Evolutionary conservation across 2,329 filamentous ascomycete species (phyloP).

Genomic region (Elsinoe arachidis): DNA sequence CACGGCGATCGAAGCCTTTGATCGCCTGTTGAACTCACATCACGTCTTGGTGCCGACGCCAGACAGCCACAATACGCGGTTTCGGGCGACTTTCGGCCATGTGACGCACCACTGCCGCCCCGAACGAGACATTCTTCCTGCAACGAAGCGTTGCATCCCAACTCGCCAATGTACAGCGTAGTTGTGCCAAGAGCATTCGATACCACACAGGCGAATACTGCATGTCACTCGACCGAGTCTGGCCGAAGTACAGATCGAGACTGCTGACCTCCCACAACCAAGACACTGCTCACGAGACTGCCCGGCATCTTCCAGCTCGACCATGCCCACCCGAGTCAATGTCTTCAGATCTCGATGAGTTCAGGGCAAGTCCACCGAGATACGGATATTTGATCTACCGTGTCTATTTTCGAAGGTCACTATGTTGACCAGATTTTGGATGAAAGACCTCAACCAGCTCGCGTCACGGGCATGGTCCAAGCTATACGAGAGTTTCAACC

Average conservation of each 20-base stretch:
- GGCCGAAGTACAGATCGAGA: background rate
- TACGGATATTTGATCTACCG: background rate
- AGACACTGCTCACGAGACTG: too few relatives aligned
- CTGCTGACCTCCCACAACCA: too few relatives aligned
- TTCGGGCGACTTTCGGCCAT: constrained; percentile 7
- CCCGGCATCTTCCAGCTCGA: too few relatives aligned
- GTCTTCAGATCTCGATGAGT: too few relatives aligned
- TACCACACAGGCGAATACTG: background rate
- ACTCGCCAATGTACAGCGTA: background rate
- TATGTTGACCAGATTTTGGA: background rate
- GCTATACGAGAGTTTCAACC: background rate
- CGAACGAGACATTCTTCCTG: background rate
- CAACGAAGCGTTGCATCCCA: background rate
- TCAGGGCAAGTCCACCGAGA: background rate
- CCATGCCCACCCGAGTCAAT: too few relatives aligned
- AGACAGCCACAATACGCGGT: background rate
- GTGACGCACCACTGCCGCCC: background rate
- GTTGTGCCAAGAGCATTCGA: background rate
- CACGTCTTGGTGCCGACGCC: background rate
- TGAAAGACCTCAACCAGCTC: background rate
- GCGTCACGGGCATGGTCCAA: background rate
- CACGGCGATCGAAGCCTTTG: background rate
- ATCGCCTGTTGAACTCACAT: background rate
- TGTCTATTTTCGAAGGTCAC: background rate
- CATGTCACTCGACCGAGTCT: background rate